These are phyloP conservation scores for Mortierella sp. DNA, from an alignment of 371 early-diverging fungal species.

Conservation along the genomic window DNA sequence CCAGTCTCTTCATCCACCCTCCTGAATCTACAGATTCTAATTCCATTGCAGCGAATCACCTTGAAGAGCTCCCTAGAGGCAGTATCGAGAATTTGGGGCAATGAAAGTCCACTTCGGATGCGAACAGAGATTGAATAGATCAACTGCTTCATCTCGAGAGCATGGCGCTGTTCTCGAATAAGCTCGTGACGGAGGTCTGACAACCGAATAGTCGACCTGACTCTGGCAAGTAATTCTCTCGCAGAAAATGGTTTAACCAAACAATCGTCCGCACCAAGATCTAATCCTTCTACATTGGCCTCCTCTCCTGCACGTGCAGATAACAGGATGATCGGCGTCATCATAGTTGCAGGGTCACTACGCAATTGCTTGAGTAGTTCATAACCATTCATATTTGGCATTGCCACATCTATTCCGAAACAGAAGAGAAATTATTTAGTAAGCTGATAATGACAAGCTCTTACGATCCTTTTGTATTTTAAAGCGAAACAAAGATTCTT, in stretches of 20 bases:
- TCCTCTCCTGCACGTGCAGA: conserved; percentile 63
- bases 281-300: conserved; percentile 62
- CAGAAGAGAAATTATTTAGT: neutral
- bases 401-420: conserved; percentile 57
- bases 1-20: conserved; percentile 56
- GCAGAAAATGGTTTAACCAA: conserved; percentile 64
- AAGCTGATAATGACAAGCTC: neutral
- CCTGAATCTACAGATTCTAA: conserved; percentile 59
- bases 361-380: conserved; percentile 58
- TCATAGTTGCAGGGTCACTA: conserved; percentile 32
- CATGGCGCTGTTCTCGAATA: conserved; percentile 50
- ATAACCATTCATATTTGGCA: conserved; percentile 67
- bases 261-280: conserved; percentile 62
- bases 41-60: conserved; percentile 50
- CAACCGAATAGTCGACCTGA: conserved; percentile 58
- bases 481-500: neutral
- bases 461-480: neutral
- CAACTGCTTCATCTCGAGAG: conserved; percentile 56
- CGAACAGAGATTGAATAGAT: conserved; percentile 56
- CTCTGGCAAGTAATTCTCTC: conserved; percentile 63
- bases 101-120: conserved; percentile 49
- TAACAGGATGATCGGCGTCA: conserved; percentile 63
- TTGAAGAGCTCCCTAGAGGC: conserved; percentile 51
- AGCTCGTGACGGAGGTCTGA: conserved; percentile 58
- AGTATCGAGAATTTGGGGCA: conserved; percentile 48